Percentiles rank a stretch among this genome's conserved stretches.
These are phyloP conservation scores for Podospora pseudopauciseta DNA, from an alignment of 495 filamentous ascomycete species.

Conservation along the genomic window DNA sequence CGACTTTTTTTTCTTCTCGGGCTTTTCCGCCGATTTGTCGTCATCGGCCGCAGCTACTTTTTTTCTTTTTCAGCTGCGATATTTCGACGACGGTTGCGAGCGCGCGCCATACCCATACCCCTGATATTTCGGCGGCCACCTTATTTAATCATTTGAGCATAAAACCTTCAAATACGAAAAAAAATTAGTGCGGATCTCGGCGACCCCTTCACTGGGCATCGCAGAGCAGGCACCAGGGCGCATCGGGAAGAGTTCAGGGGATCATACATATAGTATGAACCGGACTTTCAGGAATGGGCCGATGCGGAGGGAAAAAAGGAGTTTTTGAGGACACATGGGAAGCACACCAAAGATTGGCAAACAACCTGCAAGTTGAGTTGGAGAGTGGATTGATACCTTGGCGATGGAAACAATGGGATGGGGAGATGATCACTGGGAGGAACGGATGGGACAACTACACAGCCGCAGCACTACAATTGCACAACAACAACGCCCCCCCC, in stretches of 20 bases:
- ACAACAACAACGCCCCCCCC: constrained; percentile 1
- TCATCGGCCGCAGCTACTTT: constrained; percentile 12
- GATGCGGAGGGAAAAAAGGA: constrained; percentile 3
- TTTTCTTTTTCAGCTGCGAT: constrained; percentile 8
- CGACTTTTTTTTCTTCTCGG: constrained; percentile 20
- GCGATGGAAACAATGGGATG: neutral
- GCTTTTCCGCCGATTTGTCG: constrained; percentile 4
- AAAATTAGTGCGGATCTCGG: constrained; percentile 19
- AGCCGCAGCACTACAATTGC: neutral
- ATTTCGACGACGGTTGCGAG: constrained; percentile 14
- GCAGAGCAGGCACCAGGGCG: neutral
- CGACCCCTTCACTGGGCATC: constrained; percentile 7
- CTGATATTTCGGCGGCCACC: constrained; percentile 23
- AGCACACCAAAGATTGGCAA: constrained; percentile 1
- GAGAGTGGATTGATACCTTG: constrained; percentile 3
- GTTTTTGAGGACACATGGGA: neutral
- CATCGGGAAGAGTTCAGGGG: constrained; percentile 1
- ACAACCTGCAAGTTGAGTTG: constrained; percentile 1
- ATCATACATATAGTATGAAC: neutral
- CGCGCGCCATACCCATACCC: constrained; percentile 21
- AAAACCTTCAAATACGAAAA: constrained; percentile 21
- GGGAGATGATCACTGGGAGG: neutral
- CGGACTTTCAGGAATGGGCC: neutral
- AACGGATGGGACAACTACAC: neutral
- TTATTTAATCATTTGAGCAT: constrained; percentile 25